Percentiles rank a stretch among this genome's conserved stretches.
These are phyloP conservation scores for Globisporangium cylindrosporum DNA, from an alignment of 352 stramenopile genomes.

Conservation along the genomic window DNA sequence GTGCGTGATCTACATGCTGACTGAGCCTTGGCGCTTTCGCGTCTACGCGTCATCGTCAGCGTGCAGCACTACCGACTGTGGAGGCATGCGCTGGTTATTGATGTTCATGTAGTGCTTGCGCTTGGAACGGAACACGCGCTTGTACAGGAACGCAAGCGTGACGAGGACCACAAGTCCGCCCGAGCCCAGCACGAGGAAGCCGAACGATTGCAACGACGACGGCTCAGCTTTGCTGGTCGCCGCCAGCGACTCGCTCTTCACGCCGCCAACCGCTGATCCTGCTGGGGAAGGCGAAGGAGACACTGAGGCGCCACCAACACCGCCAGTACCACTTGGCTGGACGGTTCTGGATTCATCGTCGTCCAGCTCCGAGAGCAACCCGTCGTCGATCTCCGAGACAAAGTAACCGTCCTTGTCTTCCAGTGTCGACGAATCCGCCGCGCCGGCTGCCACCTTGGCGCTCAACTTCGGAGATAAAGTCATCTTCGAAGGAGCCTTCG, in stretches of 20 bases:
- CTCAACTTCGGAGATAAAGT: constrained; percentile 13
- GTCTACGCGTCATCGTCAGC: constrained; percentile 5
- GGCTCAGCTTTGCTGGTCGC: constrained; percentile 23
- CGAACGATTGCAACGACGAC: constrained; percentile 50
- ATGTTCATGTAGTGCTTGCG: constrained; percentile 74
- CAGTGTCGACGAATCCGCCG: constrained; percentile 5
- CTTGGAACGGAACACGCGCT: constrained; percentile 56
- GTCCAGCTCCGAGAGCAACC: background rate
- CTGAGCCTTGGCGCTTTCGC: no score
- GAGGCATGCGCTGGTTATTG: constrained; percentile 30
- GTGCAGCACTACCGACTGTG: background rate
- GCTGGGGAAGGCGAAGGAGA: background rate
- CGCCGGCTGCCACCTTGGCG: constrained; percentile 1
- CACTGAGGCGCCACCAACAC: background rate
- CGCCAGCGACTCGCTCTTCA: constrained; percentile 15
- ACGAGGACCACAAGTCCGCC: constrained; percentile 59
- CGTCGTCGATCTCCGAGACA: constrained; percentile 11
- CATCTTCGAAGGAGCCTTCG: constrained; percentile 8
- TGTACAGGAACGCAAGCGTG: constrained; percentile 67
- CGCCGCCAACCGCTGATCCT: background rate
- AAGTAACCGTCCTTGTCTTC: constrained; percentile 12
- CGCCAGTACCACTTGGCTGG: background rate
- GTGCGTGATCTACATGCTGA: no score
- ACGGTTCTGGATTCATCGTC: background rate
- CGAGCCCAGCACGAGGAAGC: constrained; percentile 61